phyloP scores from a whole-genome alignment of 768 basidiomycete species.

The Clitopilus passeckerianus region DNA sequence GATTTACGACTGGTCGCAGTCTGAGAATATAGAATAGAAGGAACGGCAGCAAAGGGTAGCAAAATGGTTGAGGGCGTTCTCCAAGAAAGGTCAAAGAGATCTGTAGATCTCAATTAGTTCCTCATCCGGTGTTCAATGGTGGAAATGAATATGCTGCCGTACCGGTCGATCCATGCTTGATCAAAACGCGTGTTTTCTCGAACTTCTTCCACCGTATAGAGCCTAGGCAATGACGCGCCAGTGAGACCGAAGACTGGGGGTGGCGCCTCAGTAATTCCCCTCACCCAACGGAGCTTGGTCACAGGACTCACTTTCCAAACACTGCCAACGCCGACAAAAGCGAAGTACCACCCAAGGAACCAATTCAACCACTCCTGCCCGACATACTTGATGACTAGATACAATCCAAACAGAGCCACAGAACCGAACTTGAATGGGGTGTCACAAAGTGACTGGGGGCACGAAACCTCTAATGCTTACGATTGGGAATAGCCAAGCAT shows the following conservation, averaged over 20 bases:
- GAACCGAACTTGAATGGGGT: constrained; percentile 57
- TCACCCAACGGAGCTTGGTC: constrained; percentile 3
- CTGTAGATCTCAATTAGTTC: not conserved
- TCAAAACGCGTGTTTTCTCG: constrained; percentile 34
- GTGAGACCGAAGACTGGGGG: constrained; percentile 43
- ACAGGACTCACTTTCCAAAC: constrained; percentile 57
- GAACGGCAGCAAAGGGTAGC: constrained; percentile 54
- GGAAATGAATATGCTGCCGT: constrained; percentile 6
- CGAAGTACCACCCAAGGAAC: constrained; percentile 73
- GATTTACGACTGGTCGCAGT: constrained; percentile 43
- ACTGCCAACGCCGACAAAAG: constrained; percentile 57
- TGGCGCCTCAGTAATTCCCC: not conserved
- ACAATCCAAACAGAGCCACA: constrained; percentile 61
- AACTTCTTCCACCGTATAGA: constrained; percentile 53
- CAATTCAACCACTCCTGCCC: constrained; percentile 83
- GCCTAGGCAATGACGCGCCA: constrained; percentile 47
- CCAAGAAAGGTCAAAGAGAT: constrained; percentile 34
- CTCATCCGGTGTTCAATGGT: not conserved
- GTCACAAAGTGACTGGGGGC: not conserved
- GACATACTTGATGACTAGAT: constrained; percentile 65
- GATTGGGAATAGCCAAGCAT: constrained; percentile 75
- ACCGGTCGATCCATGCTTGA: constrained; percentile 48
- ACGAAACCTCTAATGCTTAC: constrained; percentile 33
- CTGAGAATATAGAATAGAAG: constrained; percentile 62
- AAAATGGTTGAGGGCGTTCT: constrained; percentile 55